phyloP scores from a whole-genome alignment of 371 early-diverging fungal genomes.

The Syncephalis plumigaleata region DNA sequence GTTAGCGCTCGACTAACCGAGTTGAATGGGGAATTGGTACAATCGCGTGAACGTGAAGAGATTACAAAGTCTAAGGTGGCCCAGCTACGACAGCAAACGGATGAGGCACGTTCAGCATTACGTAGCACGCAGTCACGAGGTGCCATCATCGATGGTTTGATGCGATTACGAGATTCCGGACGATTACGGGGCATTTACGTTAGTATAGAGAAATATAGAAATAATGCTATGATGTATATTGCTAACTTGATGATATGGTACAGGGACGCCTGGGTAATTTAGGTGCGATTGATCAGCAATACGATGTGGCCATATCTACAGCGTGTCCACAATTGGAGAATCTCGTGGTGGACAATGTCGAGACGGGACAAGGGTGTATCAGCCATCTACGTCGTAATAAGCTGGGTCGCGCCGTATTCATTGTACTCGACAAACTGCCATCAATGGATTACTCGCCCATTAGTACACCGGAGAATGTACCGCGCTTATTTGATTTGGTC shows the following conservation, averaged over 20 bases:
- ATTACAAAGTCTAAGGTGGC: constrained; percentile 8
- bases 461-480: constrained; percentile 63
- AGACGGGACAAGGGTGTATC: constrained; percentile 83
- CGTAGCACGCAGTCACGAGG: constrained; percentile 54
- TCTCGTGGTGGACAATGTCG: constrained; percentile 94
- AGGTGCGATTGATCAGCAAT: constrained; percentile 87
- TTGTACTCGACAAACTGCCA: constrained; percentile 69
- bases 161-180: constrained; percentile 64
- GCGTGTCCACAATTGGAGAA: constrained; percentile 76
- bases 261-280: constrained; percentile 88
- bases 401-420: constrained; percentile 83
- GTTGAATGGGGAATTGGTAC: background rate
- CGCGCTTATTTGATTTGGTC: constrained; percentile 86
- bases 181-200: constrained; percentile 57
- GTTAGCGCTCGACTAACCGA: constrained; percentile 2
- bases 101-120: constrained; percentile 41
- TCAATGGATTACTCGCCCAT: constrained; percentile 24
- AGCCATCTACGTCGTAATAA: constrained; percentile 74
- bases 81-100: constrained; percentile 36
- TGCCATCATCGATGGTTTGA: constrained; percentile 47
- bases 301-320: constrained; percentile 93
- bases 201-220: background rate
- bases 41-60: constrained; percentile 6
- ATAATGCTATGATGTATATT: no score
- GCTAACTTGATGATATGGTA: no score